Evolutionary conservation across 2,329 filamentous ascomycete genomes (phyloP), one percentile per base, ranked within the genome.

Genomic region (Fusarium sp.): DNA sequence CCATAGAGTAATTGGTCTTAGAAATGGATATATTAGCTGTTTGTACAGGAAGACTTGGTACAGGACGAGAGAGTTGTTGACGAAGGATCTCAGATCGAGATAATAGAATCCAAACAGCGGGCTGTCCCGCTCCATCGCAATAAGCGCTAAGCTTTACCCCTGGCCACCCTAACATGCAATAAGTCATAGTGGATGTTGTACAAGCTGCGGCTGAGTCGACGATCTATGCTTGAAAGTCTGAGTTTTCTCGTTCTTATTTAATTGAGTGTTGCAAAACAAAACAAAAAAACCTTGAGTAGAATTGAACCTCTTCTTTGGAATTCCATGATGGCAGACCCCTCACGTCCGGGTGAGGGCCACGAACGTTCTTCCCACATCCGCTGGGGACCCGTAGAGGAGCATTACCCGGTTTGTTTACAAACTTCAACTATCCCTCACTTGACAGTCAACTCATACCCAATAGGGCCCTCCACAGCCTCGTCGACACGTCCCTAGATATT

Each of bases 321-420:
- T 5, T 44, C 39, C 13, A 29, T 8, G 24, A 65, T 65, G 61
- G 19, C 56, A 36, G 55, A 60, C 11, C 25, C 36, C 19, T 52
- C 57, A 11, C 48, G 34, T 28, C 48, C 42, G 34, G 46, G 48
- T 7, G 58, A 55, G 19, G 64, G 52, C 8, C 58, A 50, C 19
- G 58, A 42, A 9, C 61, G 52, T 39, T 28, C 50, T 25, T 41
- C 48, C 10, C 61, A 64, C 26, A 65, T 68, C 24, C 65, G 62
- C 32, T 68, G 67, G 29, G 65, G 62, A 25, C 39, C 9, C 24
- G 45, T 58, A 31, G 59, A 69, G 46, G 65, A 68, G 19, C 48
- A 58, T 44, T 58, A 59, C 15, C 50, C 36, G 57, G 65, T 69
- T 46, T 58, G 65, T 59, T 56, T 58, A 44, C 40, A 15, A 24